A percentile compares a stretch with the other conserved stretches of the same genome.
These are phyloP conservation scores for Theileria parva DNA, from an alignment of 169 alveolate genomes.

Conservation along the genomic window DNA sequence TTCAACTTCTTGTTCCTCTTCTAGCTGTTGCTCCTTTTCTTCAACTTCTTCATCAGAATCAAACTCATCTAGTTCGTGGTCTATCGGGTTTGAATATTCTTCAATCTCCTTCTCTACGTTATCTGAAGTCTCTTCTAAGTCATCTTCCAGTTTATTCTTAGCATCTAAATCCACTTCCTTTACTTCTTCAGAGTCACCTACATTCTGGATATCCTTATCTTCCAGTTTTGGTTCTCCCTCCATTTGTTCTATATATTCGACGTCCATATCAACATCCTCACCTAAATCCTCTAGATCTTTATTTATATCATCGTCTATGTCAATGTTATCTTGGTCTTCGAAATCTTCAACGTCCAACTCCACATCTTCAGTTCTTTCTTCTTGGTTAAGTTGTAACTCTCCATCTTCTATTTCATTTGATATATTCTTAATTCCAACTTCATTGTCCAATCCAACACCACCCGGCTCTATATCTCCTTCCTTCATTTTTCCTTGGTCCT, in stretches of 20 bases:
- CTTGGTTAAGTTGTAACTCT: constrained; percentile 68
- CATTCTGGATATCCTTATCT: constrained; percentile 38
- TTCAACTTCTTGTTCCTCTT: constrained; percentile 51
- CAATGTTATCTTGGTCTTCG: constrained; percentile 63
- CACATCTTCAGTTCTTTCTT: constrained; percentile 63
- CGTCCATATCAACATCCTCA: constrained; percentile 28
- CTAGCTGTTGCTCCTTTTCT: constrained; percentile 42
- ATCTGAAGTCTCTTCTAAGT: constrained; percentile 31
- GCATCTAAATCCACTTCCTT: constrained; percentile 45
- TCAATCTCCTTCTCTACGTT: constrained; percentile 59
- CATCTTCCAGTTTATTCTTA: constrained; percentile 9
- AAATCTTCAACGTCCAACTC: constrained; percentile 72
- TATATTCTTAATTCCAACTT: constrained; percentile 65
- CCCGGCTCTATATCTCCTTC: constrained; percentile 37
- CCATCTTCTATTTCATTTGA: constrained; percentile 73
- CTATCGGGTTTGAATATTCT: constrained; percentile 67
- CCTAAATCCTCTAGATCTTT: constrained; percentile 57
- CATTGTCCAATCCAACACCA: constrained; percentile 69
- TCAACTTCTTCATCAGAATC: constrained; percentile 56
- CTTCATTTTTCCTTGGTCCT: constrained; percentile 23
- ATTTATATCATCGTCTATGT: constrained; percentile 62
- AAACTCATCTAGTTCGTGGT: constrained; percentile 65
- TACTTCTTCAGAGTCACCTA: constrained; percentile 56
- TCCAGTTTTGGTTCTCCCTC: constrained; percentile 34
- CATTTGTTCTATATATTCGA: constrained; percentile 63